phyloP scores from a whole-genome alignment of 805 yeast genomes.

The Pichia deserticola region DNA sequence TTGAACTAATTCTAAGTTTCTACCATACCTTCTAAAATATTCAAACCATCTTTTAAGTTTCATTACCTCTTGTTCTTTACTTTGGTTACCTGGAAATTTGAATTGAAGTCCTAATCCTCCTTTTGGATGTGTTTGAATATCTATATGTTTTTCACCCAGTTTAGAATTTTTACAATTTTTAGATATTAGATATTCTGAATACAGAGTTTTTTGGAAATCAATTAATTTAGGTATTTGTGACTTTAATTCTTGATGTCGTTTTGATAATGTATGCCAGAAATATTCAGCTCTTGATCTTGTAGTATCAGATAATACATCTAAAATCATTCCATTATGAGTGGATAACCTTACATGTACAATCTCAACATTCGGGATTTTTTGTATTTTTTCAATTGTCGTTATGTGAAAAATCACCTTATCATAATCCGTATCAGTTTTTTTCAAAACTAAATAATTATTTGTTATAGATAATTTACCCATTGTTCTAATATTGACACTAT shows the following conservation, averaged over 20 bases:
- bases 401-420: slow-evolving; percentile 64
- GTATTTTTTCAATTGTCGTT: slow-evolving; percentile 75
- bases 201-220: slow-evolving; percentile 61
- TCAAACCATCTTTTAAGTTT: slow-evolving; percentile 94
- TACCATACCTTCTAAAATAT: slow-evolving; percentile 74
- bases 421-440: slow-evolving; percentile 59
- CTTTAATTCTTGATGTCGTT: slow-evolving; percentile 37
- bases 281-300: slow-evolving; percentile 70
- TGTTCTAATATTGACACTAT: slow-evolving; percentile 1
- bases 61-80: slow-evolving; percentile 40
- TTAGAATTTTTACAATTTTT: slow-evolving; percentile 39
- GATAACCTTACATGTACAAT: slow-evolving; percentile 71
- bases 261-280: slow-evolving; percentile 64
- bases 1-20: slow-evolving; percentile 68
- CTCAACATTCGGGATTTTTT: slow-evolving; percentile 70
- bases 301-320: slow-evolving; percentile 72
- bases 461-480: slow-evolving; percentile 64
- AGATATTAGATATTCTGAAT: slow-evolving; percentile 75
- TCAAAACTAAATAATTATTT: slow-evolving; percentile 66
- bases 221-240: slow-evolving; percentile 54
- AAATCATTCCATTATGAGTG: slow-evolving; percentile 55
- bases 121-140: slow-evolving; percentile 47
- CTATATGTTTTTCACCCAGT: slow-evolving; percentile 24
- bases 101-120: slow-evolving; percentile 85
- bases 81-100: slow-evolving; percentile 90